Evolutionary conservation across 192 early-diverging fungal species (phyloP), one percentile per base, ranked within the genome.

Genomic region (Geosiphon pyriformis): DNA sequence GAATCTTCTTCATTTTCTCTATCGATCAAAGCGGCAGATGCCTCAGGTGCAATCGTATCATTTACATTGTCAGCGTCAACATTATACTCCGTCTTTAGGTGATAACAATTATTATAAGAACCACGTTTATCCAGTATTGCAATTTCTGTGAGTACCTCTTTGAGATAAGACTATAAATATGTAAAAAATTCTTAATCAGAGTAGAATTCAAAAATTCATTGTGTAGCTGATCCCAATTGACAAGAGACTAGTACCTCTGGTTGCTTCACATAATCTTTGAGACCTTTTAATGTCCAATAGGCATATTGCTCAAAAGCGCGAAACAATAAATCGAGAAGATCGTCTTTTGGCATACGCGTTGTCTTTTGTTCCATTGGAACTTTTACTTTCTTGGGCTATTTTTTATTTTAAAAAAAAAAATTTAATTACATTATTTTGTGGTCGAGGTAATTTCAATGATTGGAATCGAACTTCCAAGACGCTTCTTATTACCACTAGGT

Each of bases 241-340:
- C 8, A 4, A 6, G 2, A 64, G 42, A 52, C 59, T 65, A 42
- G 67, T 55, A 76, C 80, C 35, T 74, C 72, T 0, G 95, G 95
- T 79, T 98, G 95, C 33, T 87, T 78, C 1, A 86, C 90, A 34
- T 85, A 79, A 67, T 94, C 92, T 6, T 86, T 76, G 30, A 98
- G 76, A 23, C 88, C 90, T 72, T 91, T 92, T 74, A 96, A 85
- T 20, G 82, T 82, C 88, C 88, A 94, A 71, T 94, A 91, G n/a
- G 82, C 80, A 64, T 84, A 86, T 59, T 83, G 74, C 55, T 90
- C 85, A 74, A 94, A 98, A 6, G 83, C 82, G 37, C 71, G 72
- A 75, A 98, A 96, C 48, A 98, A 59, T 61, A 90, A 68, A 63
- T 90, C 88, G 78, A 92, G 86, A 59, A 98, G 80, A 48, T 94